Base-by-base conservation (phyloP, 768 basidiomycete genomes). In the Amanita thiersii region DNA sequence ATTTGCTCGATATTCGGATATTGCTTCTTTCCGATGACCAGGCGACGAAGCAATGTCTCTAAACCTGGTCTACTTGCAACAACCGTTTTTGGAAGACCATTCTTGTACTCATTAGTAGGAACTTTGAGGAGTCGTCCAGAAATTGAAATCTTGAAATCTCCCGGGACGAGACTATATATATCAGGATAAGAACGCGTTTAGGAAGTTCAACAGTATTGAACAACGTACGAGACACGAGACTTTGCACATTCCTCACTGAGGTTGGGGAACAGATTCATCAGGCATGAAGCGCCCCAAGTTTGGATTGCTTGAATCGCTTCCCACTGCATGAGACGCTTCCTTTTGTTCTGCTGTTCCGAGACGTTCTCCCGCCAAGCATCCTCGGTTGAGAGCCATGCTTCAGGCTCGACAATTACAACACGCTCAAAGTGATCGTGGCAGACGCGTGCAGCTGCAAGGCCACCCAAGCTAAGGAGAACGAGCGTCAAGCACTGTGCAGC, bases 31-130 rank as follows among this genome's bases (percentile, higher is more conserved):
- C 48, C 48, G 8, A 54, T 12, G 11, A 61, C 48, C 1, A 61
- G 50, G 11, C 60, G 54, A 36, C 54, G 45, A 8, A 64, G 43
- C 3, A 61, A 47, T 2, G 59, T 60, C 45, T 64, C 62, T 25
- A 56, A 47, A 17, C 48, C 49, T 11, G 50, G 50, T 9, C 61
- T 50, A 19, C 48, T 52, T 12, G 50, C 29, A 36, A 41, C 49
- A 23, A 58, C 37, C 2, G 46, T 53, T 17, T 52, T 47, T 10
- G 53, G 52, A 14, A 53, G 43, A 2, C 15, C 10, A 0, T 29
- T 36, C 14, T 45, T 43, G 32, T 43, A 47, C 18, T 49, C 20
- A 9, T 18, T 4, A 5, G 10, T 5, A 20, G 35, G 35, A 11
- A 18, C 7, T 6, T 17, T 17, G 35, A 15, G 4, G 8, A 4